Evolutionary conservation across 768 basidiomycete species (phyloP).

Genomic region (Lyophyllum decastes): DNA sequence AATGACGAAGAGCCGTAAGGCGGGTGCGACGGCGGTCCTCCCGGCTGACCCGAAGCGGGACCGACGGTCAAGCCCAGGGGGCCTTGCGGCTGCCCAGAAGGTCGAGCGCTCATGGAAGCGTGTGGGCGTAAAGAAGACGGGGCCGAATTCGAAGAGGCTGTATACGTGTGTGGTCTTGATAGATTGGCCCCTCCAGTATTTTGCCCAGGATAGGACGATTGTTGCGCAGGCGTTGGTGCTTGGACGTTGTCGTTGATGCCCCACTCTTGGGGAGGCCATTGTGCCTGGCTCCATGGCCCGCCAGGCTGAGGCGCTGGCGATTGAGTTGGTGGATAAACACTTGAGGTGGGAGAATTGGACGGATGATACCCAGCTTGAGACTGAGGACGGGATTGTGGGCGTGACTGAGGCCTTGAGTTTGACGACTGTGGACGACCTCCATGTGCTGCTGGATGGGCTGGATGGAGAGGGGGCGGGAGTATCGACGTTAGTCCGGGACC

Average conservation of each 20-base stretch:
- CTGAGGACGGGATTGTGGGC: slow-evolving; percentile 10
- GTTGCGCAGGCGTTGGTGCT: slow-evolving; percentile 14
- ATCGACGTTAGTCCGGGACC: slow-evolving; percentile 1
- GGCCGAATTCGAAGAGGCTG: slow-evolving; percentile 18
- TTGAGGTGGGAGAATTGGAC: slow-evolving; percentile 12
- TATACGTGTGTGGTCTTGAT: slow-evolving; percentile 31
- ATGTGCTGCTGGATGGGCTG: slow-evolving; percentile 26
- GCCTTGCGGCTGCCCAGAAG: neutral
- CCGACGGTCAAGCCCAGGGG: neutral
- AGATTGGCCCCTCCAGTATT: slow-evolving; percentile 31
- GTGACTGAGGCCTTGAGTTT: slow-evolving; percentile 6
- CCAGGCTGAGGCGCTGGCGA: slow-evolving; percentile 7
- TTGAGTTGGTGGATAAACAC: slow-evolving; percentile 1
- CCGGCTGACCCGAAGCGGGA: neutral
- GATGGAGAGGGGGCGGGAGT: slow-evolving; percentile 37
- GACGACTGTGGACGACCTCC: slow-evolving; percentile 11
- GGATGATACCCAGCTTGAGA: slow-evolving; percentile 5
- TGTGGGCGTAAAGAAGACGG: slow-evolving; percentile 25
- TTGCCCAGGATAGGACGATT: slow-evolving; percentile 17
- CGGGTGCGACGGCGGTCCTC: neutral
- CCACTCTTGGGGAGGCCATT: slow-evolving; percentile 50
- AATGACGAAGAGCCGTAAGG: slow-evolving; percentile 7
- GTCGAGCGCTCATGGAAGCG: slow-evolving; percentile 16
- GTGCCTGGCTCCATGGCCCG: slow-evolving; percentile 4
- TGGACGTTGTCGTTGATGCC: slow-evolving; percentile 18